Base-by-base conservation (phyloP, 805 yeast species). In the Wickerhamiella kurtzmanii region DNA sequence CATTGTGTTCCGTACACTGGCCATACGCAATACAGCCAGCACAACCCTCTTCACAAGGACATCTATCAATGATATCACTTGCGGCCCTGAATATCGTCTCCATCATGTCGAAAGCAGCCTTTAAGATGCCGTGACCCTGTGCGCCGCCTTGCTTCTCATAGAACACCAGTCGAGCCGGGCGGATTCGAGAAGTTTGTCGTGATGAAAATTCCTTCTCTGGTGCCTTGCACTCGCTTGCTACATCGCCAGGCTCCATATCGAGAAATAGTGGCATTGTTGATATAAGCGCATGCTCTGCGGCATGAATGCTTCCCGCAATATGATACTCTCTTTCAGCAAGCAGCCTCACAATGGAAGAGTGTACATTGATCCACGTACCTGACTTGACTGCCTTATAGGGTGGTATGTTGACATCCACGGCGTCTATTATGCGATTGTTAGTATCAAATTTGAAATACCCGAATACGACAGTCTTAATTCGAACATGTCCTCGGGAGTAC, bases 151-250 rank as follows among this genome's bases (percentile, higher is more conserved):
- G 77, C 1, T 85, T 72, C 61, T 92, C 97, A 58, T 78, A 79
- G 54, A 92, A 82, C 1, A 88, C 77, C 44, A 92, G 65, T 46
- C 98, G 68, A 0, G 94, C 95, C 0, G 97, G 97, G 38, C 99
- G 66, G 48, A 74, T 75, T 37, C 98, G 67, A 16, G 64, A 63
- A 0, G 89, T 73, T 57, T 82, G 82, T 22, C 86, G 64, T 43
- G 73, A 72, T 1, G 95, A 84, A 69, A 89, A 84, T 60, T 92
- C 99, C 57, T 92, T 92, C 53, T 87, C 95, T 0, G 98, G 96
- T 0, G 97, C 96, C 58, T 92, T 92, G 63, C 99, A 92, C 62
- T 92, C 99, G 0, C 97, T 85, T 41, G 75, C 75, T 13, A 92
- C 72, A 55, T 92, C 98, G 2, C 58, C 60, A 1, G 64, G 62